Evolutionary conservation across 305 asterid genomes (phyloP), one percentile per base, ranked within the genome.

Genomic region (Fraxinus ornus): DNA sequence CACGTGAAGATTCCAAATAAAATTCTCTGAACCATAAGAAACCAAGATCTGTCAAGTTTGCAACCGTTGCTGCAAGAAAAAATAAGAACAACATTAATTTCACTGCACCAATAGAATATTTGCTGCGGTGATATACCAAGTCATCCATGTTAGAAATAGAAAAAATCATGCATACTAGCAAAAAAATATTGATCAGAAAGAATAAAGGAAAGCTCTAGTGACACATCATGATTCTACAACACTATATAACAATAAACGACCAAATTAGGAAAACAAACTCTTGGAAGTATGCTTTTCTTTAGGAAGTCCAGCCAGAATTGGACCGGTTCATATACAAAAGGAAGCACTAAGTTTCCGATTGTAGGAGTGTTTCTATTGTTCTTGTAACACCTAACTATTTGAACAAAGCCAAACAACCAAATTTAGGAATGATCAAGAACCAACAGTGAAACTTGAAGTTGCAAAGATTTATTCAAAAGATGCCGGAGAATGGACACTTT

Each of bases 21-120:
- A 96, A 96, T 89, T 96, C 99, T 81, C 99, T 89, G 86, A 94
- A 96, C 99, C 99, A 96, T 85, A 96, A 86, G 91, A 96, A 96
- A 84, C 99, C 99, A 87, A 93, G 91, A 91, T 96, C 98, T 76
- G 97, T 89, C 92, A 96, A 88, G 76, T 91, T 89, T 82, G 94
- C 90, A 19, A 96, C 90, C 22, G 99, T 92, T 15, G 93, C 98
- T 96, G 98, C 94, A 91, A 84, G 76, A 85, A 87, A 85, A 78
- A 76, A 88, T 64, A 82, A 80, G 33, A 78, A 82, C 62, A 62
- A 84, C n/a, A 80, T 89, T 81, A 88, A 78, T 79, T 83, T 86
- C 70, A 79, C 83, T 75, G 71, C 36, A 77, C 80, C 62, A 72
- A 35, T 83, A 76, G 75, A 13, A 57, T n/a, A 49, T 79, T 28